Conservation (phyloP, 768 basidiomycete species). For the Dendrothele bispora region DNA sequence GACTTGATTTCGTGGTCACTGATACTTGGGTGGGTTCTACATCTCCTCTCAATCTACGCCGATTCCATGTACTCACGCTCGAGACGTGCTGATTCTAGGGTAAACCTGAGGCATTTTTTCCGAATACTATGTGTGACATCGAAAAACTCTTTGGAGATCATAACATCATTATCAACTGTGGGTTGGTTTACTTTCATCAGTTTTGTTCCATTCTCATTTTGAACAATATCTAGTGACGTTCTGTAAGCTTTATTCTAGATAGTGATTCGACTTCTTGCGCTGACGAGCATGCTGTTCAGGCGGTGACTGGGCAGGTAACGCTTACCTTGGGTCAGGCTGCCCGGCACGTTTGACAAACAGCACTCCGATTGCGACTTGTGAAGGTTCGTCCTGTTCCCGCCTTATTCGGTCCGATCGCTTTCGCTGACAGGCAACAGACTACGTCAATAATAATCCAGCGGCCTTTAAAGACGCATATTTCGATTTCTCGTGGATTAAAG, state of each 20-base stretch:
- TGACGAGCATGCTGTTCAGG: conserved; percentile 19
- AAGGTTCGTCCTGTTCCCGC: conserved; percentile 34
- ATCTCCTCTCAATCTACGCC: background rate
- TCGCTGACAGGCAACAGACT: no score
- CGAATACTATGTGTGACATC: conserved; percentile 59
- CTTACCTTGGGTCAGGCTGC: conserved; percentile 48
- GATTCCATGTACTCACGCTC: background rate
- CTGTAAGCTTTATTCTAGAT: conserved; percentile 23
- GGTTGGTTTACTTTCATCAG: background rate
- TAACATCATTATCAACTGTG: conserved; percentile 61
- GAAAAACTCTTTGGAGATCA: conserved; percentile 50
- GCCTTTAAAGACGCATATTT: conserved; percentile 66
- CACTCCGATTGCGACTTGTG: conserved; percentile 51
- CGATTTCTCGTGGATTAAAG: conserved; percentile 54
- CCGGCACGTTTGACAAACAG: no score
- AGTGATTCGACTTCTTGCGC: background rate
- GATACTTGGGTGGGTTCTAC: conserved; percentile 48
- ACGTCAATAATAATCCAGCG: conserved; percentile 58
- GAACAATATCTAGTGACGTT: conserved; percentile 27
- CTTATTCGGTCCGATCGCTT: background rate
- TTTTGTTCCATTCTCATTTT: no score
- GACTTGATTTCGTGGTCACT: conserved; percentile 41
- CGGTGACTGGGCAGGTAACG: conserved; percentile 58
- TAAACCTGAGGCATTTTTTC: conserved; percentile 57
- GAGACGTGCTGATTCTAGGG: conserved; percentile 40